Evolutionary conservation across 345 rosid species (phyloP), one percentile per base, ranked within the genome.

Genomic region (Arabidopsis arenosa): DNA sequence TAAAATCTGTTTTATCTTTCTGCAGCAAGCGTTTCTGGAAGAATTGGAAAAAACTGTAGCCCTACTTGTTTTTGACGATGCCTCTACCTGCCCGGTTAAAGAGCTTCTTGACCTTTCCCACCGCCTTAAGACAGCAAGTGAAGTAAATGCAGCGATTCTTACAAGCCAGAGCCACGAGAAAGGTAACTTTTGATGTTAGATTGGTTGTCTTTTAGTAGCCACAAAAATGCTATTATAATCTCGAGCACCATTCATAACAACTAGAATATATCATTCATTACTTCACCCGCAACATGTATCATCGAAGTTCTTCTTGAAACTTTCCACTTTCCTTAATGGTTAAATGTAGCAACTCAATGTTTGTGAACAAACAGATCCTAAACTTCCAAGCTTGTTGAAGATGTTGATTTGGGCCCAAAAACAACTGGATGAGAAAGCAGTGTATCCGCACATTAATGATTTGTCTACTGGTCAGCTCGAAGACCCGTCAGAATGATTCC

Each of bases 141-240:
- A 93, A 79, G 94, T 96, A 63, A 93, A 96, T 62, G 99, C 98
- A 39, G 99, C 99, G 33, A 96, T 96, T 68, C 94, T 96, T 70
- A 96, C 94, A 37, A 93, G 99, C 83, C 99, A 93, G 84, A 90
- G 97, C 68, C 99, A 88, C 58, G 98, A 96, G 79, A 93, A 96
- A 89, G 97, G 99, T 93, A 59, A 9, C 49, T 39, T 4, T 55
- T 9, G 10, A 52, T 60, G 28, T 48, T 47, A 14, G 55, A 63
- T 63, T 56, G 9, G 9, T 58, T 75, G 3, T 75, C 2, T 58
- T 59, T 28, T 48, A 12, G 15, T 75, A 58, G 39, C 36, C 54
- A 40, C 47, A 21, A 33, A 17, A 57, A 11, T 48, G 67, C 1
- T 36, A 23, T 18, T 40, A 39, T 40, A 40, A 40, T 40, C 12